Conservation (phyloP, 208 protist species). For the Trypanosoma avium region DNA sequence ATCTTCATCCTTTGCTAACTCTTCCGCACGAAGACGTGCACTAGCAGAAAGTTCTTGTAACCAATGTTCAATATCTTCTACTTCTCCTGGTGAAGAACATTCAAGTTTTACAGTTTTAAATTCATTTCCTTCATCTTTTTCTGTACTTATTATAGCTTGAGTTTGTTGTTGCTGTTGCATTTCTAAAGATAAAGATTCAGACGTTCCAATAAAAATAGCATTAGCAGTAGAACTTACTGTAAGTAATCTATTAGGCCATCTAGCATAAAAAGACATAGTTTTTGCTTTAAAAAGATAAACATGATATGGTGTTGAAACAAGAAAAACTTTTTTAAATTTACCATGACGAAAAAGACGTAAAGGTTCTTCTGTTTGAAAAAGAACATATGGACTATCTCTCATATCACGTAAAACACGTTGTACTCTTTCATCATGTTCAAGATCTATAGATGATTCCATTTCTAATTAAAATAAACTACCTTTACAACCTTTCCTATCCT, state of each 20-base stretch:
- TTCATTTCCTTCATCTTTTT: constrained; percentile 20
- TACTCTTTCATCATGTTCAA: constrained; percentile 31
- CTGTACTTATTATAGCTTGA: neutral
- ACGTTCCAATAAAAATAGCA: constrained; percentile 17
- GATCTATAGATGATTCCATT: neutral
- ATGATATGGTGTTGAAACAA: constrained; percentile 70
- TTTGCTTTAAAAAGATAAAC: constrained; percentile 85
- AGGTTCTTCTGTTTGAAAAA: constrained; percentile 49
- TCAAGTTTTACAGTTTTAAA: constrained; percentile 55
- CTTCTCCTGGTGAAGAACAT: constrained; percentile 36
- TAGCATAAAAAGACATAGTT: constrained; percentile 66
- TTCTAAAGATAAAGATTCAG: neutral
- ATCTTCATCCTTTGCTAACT: constrained; percentile 7
- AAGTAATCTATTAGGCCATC: constrained; percentile 73
- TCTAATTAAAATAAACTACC: no score
- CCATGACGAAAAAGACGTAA: constrained; percentile 54
- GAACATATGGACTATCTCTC: constrained; percentile 69
- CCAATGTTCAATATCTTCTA: constrained; percentile 36
- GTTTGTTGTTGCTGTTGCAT: neutral
- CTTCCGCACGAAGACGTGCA: neutral
- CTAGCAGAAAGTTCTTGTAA: constrained; percentile 20
- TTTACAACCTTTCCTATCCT: no score
- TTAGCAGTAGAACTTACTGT: constrained; percentile 31
- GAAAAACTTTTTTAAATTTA: constrained; percentile 50
- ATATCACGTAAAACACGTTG: constrained; percentile 70